These are phyloP conservation scores for Golubevia sp. DNA, from an alignment of 1,284 basidiomycete species.

Conservation along the genomic window DNA sequence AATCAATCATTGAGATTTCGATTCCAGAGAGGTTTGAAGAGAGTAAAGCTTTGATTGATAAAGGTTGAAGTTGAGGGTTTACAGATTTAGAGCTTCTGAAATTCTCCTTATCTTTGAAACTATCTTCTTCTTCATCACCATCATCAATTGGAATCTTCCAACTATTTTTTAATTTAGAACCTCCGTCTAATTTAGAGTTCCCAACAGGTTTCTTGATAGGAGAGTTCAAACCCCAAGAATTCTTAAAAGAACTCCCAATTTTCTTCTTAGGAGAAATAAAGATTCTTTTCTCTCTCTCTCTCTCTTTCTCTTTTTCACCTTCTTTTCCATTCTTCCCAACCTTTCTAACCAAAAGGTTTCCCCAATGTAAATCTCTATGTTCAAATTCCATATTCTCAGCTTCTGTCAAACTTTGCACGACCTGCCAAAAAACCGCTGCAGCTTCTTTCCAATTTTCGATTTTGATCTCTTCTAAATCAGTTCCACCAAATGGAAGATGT, in stretches of 20 bases:
- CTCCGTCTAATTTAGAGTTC: no score
- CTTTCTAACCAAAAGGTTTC: slow-evolving; percentile 47
- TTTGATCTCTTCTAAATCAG: slow-evolving; percentile 33
- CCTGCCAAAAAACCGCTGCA: slow-evolving; percentile 44
- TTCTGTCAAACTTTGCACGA: slow-evolving; percentile 21
- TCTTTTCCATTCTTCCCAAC: no score
- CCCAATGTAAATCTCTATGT: slow-evolving; percentile 58
- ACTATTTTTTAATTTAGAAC: no score
- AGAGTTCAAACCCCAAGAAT: neutral
- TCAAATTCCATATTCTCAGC: slow-evolving; percentile 44
- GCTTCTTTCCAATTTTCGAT: slow-evolving; percentile 33
- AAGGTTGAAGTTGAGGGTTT: neutral
- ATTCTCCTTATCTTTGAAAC: no score
- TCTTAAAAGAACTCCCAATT: slow-evolving; percentile 1
- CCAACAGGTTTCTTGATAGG: neutral
- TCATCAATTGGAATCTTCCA: no score
- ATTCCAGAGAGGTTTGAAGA: slow-evolving; percentile 15
- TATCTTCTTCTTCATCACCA: no score
- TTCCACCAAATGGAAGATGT: slow-evolving; percentile 42
- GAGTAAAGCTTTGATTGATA: neutral
- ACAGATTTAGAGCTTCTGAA: neutral
- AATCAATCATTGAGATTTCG: slow-evolving; percentile 53
- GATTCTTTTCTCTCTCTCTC: neutral
- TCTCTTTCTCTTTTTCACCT: neutral
- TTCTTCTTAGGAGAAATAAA: neutral